phyloP scores from a whole-genome alignment of 257 asterid genomes.

The Solanum sitiens region DNA sequence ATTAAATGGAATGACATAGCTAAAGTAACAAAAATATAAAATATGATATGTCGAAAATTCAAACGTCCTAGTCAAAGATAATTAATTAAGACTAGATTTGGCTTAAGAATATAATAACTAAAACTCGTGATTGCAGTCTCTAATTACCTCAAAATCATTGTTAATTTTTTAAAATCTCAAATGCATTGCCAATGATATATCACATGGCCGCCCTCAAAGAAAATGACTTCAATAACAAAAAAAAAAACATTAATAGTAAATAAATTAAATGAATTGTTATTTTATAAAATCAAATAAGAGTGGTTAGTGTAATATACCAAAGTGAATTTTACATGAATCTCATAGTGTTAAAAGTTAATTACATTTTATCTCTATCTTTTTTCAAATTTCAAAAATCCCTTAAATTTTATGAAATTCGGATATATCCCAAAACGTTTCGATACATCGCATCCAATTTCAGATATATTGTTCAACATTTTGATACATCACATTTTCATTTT shows the following conservation, averaged over 20 bases:
- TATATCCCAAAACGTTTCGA: too few species aligned
- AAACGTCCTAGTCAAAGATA: not conserved
- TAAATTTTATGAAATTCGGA: too few species aligned
- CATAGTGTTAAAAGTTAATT: too few species aligned
- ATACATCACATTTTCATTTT: too few species aligned
- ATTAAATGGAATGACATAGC: not conserved
- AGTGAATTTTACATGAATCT: too few species aligned
- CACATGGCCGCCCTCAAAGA: not conserved
- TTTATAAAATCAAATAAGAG: not conserved
- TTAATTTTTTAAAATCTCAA: not conserved
- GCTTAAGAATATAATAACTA: not conserved
- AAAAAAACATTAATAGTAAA: not conserved
- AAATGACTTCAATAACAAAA: not conserved
- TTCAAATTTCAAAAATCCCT: too few species aligned
- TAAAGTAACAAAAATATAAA: not conserved
- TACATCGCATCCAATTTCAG: too few species aligned
- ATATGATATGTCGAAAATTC: not conserved
- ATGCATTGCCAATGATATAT: not conserved
- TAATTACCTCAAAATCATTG: not conserved
- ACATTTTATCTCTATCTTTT: too few species aligned
- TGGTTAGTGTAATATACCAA: not conserved
- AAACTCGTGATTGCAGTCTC: not conserved
- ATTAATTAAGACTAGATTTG: not conserved
- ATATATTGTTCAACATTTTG: too few species aligned
- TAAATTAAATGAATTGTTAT: not conserved